These are phyloP conservation scores for Berberis vulgaris DNA, from an alignment of 164 flowering plant genomes.

Conservation along the genomic window DNA sequence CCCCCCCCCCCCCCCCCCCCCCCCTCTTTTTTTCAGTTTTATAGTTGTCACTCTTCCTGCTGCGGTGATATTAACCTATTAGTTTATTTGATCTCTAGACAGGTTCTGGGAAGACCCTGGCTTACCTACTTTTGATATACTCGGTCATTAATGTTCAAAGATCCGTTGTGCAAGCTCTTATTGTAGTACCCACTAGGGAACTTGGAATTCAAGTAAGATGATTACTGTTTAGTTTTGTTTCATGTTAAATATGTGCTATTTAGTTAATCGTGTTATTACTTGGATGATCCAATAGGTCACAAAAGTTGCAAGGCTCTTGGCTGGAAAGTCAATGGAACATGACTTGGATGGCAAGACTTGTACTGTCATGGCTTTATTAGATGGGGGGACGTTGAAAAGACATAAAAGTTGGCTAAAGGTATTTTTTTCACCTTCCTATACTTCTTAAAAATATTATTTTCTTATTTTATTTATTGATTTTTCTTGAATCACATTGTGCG, in stretches of 20 bases:
- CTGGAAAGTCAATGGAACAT: conserved; percentile 41
- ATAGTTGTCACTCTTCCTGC: neutral
- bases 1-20: too few relatives aligned
- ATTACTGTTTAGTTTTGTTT: neutral
- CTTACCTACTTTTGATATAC: conserved; percentile 68
- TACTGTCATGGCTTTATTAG: conserved; percentile 81
- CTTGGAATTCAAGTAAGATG: conserved; percentile 86
- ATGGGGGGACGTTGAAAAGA: conserved; percentile 84
- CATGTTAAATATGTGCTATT: neutral
- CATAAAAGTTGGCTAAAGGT: conserved; percentile 95
- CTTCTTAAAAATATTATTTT: neutral
- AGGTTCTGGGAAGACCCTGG: conserved; percentile 97
- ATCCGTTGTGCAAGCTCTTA: conserved; percentile 77
- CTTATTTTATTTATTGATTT: neutral
- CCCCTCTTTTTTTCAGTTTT: too few relatives aligned
- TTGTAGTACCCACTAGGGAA: conserved; percentile 92
- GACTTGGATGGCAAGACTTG: conserved; percentile 39
- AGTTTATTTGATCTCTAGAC: conserved; percentile 51
- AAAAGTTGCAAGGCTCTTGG: conserved; percentile 79
- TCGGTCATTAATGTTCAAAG: conserved; percentile 49
- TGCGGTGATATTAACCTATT: conserved; percentile 3
- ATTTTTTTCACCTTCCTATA: neutral
- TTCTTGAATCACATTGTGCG: neutral
- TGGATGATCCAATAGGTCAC: conserved; percentile 42
- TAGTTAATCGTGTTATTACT: neutral